These are phyloP conservation scores for Spizellomyces sp. DNA, from an alignment of 192 early-diverging fungal genomes.

Conservation along the genomic window DNA sequence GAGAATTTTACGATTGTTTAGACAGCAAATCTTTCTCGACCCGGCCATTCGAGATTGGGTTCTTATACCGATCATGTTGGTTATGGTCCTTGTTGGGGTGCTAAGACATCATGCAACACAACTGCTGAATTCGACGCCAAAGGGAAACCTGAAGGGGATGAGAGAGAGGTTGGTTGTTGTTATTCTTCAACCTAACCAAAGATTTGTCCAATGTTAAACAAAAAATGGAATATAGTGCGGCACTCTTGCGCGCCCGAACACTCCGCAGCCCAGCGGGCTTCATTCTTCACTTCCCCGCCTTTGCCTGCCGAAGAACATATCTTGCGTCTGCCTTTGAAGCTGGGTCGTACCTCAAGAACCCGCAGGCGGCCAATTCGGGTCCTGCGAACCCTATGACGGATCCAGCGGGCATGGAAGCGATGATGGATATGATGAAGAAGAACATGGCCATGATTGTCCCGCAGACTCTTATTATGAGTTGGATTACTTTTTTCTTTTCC, in stretches of 20 bases:
- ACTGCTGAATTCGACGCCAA: conserved; percentile 82
- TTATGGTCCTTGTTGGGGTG: conserved; percentile 97
- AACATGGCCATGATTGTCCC: conserved; percentile 98
- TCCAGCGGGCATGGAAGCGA: conserved; percentile 89
- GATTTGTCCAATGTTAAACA: background rate
- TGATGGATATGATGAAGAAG: conserved; percentile 99
- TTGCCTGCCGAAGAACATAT: conserved; percentile 70
- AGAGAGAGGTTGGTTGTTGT: conserved; percentile 65
- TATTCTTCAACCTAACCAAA: background rate
- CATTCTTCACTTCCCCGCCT: conserved; percentile 72
- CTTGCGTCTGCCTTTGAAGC: conserved; percentile 78
- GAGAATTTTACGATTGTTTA: too few species aligned
- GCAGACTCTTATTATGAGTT: conserved; percentile 97
- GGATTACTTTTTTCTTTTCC: conserved; percentile 99
- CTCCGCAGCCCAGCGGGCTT: conserved; percentile 66
- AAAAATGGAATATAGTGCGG: conserved; percentile 35
- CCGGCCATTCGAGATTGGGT: conserved; percentile 68
- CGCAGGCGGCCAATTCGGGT: conserved; percentile 52
- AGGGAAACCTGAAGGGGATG: conserved; percentile 76
- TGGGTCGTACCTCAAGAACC: conserved; percentile 80
- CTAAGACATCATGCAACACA: conserved; percentile 89
- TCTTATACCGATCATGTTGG: conserved; percentile 93
- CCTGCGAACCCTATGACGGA: conserved; percentile 88
- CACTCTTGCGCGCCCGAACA: conserved; percentile 70
- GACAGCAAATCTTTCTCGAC: conserved; percentile 46